These are phyloP conservation scores for Botrytis hyacinthi DNA, from an alignment of 2,329 filamentous ascomycete species.

Conservation along the genomic window DNA sequence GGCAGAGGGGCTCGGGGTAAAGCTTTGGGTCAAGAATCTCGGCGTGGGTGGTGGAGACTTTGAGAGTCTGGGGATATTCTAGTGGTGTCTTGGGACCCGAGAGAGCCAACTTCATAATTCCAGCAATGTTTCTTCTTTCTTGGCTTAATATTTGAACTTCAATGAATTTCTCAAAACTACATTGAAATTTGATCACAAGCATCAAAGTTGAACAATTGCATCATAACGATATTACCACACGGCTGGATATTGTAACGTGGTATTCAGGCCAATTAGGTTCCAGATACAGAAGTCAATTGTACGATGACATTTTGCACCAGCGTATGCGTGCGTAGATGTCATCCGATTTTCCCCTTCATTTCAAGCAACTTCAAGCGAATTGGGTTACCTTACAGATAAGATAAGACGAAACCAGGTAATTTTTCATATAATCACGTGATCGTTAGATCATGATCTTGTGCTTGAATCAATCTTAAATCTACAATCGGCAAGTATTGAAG, in stretches of 20 bases:
- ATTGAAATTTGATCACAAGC: not conserved
- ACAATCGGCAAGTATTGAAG: not conserved
- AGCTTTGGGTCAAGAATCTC: not conserved
- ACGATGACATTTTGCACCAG: not conserved
- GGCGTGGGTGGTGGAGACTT: not conserved
- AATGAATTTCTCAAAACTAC: not conserved
- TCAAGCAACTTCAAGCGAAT: conserved; percentile 11
- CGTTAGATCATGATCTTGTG: not conserved
- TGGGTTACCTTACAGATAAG: not conserved
- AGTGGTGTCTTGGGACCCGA: not conserved
- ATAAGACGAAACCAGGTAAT: not conserved
- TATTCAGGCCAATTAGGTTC: not conserved
- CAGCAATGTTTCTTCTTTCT: not conserved
- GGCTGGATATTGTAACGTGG: not conserved
- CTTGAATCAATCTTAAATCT: not conserved
- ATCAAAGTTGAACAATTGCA: not conserved
- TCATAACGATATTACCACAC: not conserved
- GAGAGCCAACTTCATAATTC: not conserved
- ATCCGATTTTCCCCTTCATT: conserved; percentile 10
- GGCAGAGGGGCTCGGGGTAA: conserved; percentile 3
- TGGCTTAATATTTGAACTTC: not conserved
- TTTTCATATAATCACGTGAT: not conserved
- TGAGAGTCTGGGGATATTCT: not conserved
- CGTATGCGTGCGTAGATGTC: not conserved
- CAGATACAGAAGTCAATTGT: not conserved